A percentile compares a stretch with the other conserved stretches of the same genome.
Evolutionary conservation across 176 grass and related monocot species (phyloP).

Genomic region (Eleusine indica): DNA sequence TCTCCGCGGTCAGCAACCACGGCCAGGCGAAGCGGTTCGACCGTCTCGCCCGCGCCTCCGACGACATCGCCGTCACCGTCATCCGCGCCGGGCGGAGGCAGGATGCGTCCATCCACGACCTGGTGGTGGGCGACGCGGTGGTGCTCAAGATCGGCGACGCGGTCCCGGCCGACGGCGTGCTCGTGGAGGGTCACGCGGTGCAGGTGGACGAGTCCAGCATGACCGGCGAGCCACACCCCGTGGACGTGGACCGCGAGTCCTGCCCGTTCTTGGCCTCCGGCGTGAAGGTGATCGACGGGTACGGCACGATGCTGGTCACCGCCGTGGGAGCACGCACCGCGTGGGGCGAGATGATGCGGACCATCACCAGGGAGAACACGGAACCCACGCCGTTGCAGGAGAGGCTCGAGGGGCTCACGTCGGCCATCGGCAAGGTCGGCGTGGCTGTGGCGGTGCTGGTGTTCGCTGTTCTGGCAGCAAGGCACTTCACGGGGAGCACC

Average conservation of each 20-base stretch:
- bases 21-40: constrained; percentile 60
- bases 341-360: constrained; percentile 94
- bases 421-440: constrained; percentile 82
- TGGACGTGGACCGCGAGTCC: constrained; percentile 44
- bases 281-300: constrained; percentile 78
- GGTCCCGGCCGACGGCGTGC: constrained; percentile 64
- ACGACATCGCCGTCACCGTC: constrained; percentile 50
- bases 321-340: constrained; percentile 68
- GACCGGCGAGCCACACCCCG: constrained; percentile 75
- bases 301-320: constrained; percentile 68
- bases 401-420: constrained; percentile 67
- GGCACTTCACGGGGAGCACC: constrained; percentile 77
- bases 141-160: constrained; percentile 70
- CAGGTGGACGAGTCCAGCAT: constrained; percentile 93
- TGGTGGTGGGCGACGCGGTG: constrained; percentile 69
- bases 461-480: constrained; percentile 61
- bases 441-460: constrained; percentile 61
- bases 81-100: constrained; percentile 44
- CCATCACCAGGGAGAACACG: constrained; percentile 54
- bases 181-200: constrained; percentile 56
- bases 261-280: constrained; percentile 69
- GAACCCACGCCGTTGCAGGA: constrained; percentile 78
- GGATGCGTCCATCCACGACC: constrained; percentile 57
- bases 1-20: constrained; percentile 72
- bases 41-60: constrained; percentile 41